Evolutionary conservation across 2,329 filamentous ascomycete genomes (phyloP), one percentile per base, ranked within the genome.

Genomic region (Botrytis squamosa): DNA sequence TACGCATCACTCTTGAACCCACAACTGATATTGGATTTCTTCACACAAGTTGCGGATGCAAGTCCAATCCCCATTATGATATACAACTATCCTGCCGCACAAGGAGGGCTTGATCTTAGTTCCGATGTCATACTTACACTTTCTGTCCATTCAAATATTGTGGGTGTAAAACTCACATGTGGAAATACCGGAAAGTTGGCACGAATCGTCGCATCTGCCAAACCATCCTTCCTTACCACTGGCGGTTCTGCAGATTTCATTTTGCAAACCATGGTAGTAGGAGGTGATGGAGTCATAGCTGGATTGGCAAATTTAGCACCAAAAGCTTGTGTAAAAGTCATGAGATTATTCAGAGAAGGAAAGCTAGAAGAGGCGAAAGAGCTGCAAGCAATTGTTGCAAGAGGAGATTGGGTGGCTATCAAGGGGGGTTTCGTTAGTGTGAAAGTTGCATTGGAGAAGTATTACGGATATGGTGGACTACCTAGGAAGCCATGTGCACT

Each of bases 351-450:
- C 80, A 83, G 85, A 65, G 80, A 83, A 18, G 90, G 90, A 42
- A 84, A 87, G 73, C 74, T 86, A 20, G 82, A 86, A 5, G 87
- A 91, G 76, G 91, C 91, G 2, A 84, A 85, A 66, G 85, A 85
- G 76, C 79, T 92, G 77, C 91, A 92, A 81, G 86, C 84, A 29
- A 81, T 90, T 40, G 85, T 92, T 29, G 89, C 89, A 1, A 83
- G 86, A 42, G 90, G 88, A 20, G 90, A 92, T 81, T 92, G 90
- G 90, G 87, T 85, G 0, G 88, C 88, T 60, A 92, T 91, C 75
- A 85, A 90, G 78, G 88, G 88, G 10, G 90, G 90, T 1, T 88
- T 92, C 75, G 86, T 91, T 46, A 89, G 88, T 2, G 90, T 90
- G 72, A 92, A 92, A 84, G 86, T 86, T 65, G 89, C 85, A 1